A percentile compares a stretch with the other conserved stretches of the same genome.
These are phyloP conservation scores for Kluyveromyces aestuarii DNA, from an alignment of 805 yeast genomes.

Conservation along the genomic window DNA sequence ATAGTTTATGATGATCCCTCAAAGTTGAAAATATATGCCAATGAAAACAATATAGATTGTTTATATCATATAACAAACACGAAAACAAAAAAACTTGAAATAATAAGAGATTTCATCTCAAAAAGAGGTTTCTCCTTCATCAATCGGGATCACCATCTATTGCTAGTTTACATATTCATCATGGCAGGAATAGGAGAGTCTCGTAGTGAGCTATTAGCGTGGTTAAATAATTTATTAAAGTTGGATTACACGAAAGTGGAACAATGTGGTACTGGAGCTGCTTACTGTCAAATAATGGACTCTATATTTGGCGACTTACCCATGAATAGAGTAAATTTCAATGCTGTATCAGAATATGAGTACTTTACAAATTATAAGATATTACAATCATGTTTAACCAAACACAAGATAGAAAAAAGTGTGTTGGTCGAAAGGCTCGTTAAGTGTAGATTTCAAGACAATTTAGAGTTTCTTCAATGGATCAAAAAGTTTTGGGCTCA, in stretches of 20 bases:
- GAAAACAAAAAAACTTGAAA: neutral
- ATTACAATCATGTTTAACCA: constrained; percentile 69
- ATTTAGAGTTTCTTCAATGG: constrained; percentile 92
- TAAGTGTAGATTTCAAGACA: constrained; percentile 88
- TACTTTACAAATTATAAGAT: constrained; percentile 74
- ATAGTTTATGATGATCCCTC: too few relatives aligned
- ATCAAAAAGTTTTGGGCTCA: constrained; percentile 75
- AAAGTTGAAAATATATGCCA: too few relatives aligned
- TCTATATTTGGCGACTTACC: constrained; percentile 78
- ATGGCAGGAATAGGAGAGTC: constrained; percentile 52
- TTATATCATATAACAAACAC: neutral
- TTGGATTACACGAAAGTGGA: constrained; percentile 71
- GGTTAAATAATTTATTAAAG: constrained; percentile 71
- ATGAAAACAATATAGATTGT: too few relatives aligned
- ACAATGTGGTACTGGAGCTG: constrained; percentile 94
- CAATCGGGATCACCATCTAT: neutral
- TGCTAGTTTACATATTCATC: neutral
- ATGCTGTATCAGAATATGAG: constrained; percentile 66
- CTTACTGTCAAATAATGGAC: constrained; percentile 87
- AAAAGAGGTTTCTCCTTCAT: neutral
- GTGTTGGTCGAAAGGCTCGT: constrained; percentile 75
- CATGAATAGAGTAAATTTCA: constrained; percentile 65
- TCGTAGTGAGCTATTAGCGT: constrained; percentile 69
- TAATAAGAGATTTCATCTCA: neutral
- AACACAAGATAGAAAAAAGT: constrained; percentile 58